phyloP scores from a whole-genome alignment of 2,329 filamentous ascomycete species.

The Fusarium sp. region DNA sequence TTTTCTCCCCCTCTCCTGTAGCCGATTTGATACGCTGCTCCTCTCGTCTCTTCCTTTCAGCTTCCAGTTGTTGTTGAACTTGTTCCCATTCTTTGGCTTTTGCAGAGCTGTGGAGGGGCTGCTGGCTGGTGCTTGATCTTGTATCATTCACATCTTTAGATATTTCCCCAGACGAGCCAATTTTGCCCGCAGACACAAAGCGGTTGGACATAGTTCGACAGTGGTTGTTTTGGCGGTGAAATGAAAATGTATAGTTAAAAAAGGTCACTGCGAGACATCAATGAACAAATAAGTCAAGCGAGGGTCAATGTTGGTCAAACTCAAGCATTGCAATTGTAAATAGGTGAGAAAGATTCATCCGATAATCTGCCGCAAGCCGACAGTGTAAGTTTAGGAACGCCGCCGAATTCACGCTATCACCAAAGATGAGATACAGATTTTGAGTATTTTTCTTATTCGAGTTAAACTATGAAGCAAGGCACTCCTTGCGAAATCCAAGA shows the following conservation, averaged over 20 bases:
- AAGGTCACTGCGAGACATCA: not conserved
- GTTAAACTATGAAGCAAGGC: not conserved
- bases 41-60: slow-evolving; percentile 65
- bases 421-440: not conserved
- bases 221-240: not conserved
- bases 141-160: slow-evolving; percentile 35
- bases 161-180: slow-evolving; percentile 48
- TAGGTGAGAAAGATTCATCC: not conserved
- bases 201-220: slow-evolving; percentile 61
- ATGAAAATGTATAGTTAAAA: not conserved
- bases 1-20: slow-evolving; percentile 63
- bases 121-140: slow-evolving; percentile 12
- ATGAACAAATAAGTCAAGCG: not conserved
- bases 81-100: slow-evolving; percentile 68
- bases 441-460: slow-evolving; percentile 2
- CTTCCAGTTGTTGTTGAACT: slow-evolving; percentile 73
- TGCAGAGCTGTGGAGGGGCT: slow-evolving; percentile 36
- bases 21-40: slow-evolving; percentile 60
- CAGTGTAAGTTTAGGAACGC: not conserved
- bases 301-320: not conserved
- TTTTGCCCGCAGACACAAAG: slow-evolving; percentile 67
- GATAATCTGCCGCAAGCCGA: slow-evolving; percentile 27
- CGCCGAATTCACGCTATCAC: not conserved
- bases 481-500: not conserved
- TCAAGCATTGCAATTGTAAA: not conserved